Evolutionary conservation across 1,139 yeast species (phyloP).

Genomic region (Blastobotrys proliferans): DNA sequence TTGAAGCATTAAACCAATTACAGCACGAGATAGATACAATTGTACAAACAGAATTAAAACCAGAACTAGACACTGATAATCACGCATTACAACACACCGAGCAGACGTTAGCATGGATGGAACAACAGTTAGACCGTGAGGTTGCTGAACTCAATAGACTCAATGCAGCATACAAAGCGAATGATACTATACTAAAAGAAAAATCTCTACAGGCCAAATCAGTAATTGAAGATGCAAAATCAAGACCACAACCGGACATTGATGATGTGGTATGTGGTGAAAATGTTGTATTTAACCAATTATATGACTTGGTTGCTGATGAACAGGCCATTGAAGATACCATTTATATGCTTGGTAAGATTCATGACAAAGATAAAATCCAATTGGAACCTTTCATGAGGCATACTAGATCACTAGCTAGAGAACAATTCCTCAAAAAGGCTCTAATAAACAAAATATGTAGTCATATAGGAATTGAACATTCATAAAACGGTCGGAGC

Average conservation of each 20-base stretch:
- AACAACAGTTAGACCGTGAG: conserved; percentile 31
- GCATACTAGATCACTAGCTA: conserved; percentile 59
- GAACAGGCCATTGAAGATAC: conserved; percentile 71
- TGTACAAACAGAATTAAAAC: conserved; percentile 20
- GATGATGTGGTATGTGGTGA: conserved; percentile 46
- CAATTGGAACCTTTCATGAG: conserved; percentile 51
- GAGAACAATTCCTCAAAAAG: conserved; percentile 61
- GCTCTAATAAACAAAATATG: conserved; percentile 29
- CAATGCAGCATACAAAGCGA: conserved; percentile 30
- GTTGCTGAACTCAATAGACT: conserved; percentile 27
- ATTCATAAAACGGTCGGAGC: conserved; percentile 4
- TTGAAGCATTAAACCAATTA: conserved; percentile 27
- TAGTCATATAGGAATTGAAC: conserved; percentile 6
- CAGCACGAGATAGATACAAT: conserved; percentile 15
- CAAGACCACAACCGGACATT: conserved; percentile 34
- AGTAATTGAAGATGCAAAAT: conserved; percentile 33
- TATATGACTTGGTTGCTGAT: conserved; percentile 64
- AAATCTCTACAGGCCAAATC: conserved; percentile 31
- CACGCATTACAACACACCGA: conserved; percentile 23
- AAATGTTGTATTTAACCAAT: conserved; percentile 46
- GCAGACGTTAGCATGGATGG: conserved; percentile 30
- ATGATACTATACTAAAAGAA: conserved; percentile 32
- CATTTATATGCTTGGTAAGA: conserved; percentile 54
- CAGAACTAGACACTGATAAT: conserved; percentile 30
- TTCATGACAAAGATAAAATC: conserved; percentile 46